A percentile compares a stretch with the other conserved stretches of the same genome.
Evolutionary conservation across 2,329 filamentous ascomycete species (phyloP).

Genomic region (Tolypocladium ovalisporum): DNA sequence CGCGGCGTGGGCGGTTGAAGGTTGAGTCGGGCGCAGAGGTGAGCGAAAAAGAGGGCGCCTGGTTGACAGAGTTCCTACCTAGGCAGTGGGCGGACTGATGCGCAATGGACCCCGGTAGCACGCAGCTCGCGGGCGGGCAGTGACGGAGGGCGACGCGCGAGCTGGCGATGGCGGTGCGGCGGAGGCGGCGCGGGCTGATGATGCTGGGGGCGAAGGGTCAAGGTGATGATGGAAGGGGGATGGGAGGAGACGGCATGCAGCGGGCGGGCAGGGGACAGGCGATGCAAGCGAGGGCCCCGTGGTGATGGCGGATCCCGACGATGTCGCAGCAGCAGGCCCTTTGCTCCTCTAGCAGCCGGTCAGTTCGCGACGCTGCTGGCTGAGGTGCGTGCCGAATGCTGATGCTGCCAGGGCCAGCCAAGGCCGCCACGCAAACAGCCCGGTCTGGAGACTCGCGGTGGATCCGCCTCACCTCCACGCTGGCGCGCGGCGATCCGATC

Average conservation of each 20-base stretch:
- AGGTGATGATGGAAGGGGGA: background rate
- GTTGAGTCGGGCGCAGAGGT: background rate
- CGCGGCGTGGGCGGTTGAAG: background rate
- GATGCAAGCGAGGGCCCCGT: constrained; percentile 1
- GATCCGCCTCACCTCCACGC: background rate
- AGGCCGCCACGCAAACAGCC: constrained; percentile 5
- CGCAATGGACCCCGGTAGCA: background rate
- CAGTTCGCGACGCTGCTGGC: background rate
- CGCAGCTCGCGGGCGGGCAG: background rate
- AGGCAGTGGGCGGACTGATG: background rate
- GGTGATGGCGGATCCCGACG: constrained; percentile 3
- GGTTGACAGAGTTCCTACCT: background rate
- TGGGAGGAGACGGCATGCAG: background rate
- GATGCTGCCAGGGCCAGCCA: background rate
- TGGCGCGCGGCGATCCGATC: background rate
- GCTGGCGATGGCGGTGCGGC: background rate
- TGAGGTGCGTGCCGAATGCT: background rate
- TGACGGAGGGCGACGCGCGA: background rate
- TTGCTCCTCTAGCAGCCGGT: background rate
- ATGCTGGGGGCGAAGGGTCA: background rate
- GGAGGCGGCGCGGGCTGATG: background rate
- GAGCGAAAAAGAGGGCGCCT: background rate
- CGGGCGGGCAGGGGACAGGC: background rate
- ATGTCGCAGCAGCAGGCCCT: constrained; percentile 3
- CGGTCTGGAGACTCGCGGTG: background rate